Conservation (phyloP, 495 filamentous ascomycete genomes). For the Tuber aestivum region DNA sequence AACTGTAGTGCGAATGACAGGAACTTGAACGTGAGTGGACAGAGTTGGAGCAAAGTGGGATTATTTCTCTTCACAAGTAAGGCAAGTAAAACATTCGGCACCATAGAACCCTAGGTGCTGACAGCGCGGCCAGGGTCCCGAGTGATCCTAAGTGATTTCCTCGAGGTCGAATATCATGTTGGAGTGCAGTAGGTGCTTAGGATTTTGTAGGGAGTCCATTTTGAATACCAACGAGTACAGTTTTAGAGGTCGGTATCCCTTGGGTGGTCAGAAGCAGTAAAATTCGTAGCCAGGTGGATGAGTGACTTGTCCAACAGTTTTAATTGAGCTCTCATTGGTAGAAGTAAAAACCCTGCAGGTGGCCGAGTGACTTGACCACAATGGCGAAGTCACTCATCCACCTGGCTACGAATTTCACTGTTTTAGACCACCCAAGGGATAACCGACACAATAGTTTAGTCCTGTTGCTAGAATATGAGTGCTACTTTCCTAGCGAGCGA, state of each 20-base stretch:
- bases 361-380: no score
- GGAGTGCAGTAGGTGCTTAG: not conserved
- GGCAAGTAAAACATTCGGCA: not conserved
- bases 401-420: no score
- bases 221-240: not conserved
- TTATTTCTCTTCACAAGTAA: not conserved
- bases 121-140: not conserved
- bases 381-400: no score
- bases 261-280: no score
- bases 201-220: not conserved
- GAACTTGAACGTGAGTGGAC: not conserved
- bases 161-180: not conserved
- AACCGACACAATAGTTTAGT: not conserved
- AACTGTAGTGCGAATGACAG: not conserved
- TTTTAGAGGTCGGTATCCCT: not conserved
- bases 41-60: not conserved
- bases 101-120: not conserved
- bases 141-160: not conserved
- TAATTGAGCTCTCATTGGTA: no score
- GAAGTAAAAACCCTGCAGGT: no score
- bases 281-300: no score
- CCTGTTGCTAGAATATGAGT: not conserved
- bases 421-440: no score
- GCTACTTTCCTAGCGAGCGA: not conserved
- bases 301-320: no score